Conservation (phyloP, 352 stramenopile genomes). For the Blastocystis hominis region DNA sequence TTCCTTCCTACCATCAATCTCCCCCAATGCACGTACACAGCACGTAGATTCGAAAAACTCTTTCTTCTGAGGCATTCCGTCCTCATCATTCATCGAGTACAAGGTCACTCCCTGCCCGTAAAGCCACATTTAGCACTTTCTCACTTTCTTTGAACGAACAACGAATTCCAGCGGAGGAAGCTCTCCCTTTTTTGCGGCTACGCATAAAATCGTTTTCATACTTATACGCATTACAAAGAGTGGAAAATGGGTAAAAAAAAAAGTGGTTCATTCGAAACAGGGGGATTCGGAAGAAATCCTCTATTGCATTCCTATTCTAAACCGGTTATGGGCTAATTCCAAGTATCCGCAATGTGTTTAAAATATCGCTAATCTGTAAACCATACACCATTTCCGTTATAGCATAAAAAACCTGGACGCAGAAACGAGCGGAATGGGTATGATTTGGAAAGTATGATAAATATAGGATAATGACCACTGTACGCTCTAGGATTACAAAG, state of each 20-base stretch:
- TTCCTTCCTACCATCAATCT: background rate
- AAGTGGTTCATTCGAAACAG: background rate
- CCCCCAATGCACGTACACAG: background rate
- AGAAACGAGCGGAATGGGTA: background rate
- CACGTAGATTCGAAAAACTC: slow-evolving; percentile 7
- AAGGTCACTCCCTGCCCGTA: background rate
- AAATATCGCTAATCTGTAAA: too few relatives aligned
- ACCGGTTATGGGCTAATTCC: too few relatives aligned
- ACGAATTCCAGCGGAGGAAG: slow-evolving; percentile 9
- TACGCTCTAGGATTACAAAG: background rate
- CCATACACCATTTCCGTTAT: too few relatives aligned
- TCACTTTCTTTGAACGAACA: slow-evolving; percentile 8
- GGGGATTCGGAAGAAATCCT: too few relatives aligned
- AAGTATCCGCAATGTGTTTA: too few relatives aligned
- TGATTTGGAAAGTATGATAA: background rate
- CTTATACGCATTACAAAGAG: background rate
- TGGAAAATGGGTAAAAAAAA: background rate
- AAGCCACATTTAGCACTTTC: background rate
- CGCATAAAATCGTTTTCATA: background rate
- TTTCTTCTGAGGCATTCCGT: background rate
- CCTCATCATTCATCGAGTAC: slow-evolving; percentile 6
- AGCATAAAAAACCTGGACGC: too few relatives aligned
- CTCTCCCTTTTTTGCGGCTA: background rate
- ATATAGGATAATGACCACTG: background rate
- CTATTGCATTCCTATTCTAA: too few relatives aligned